phyloP scores from a whole-genome alignment of 2,329 filamentous ascomycete genomes.

The Neopestalotiopsis sp. region DNA sequence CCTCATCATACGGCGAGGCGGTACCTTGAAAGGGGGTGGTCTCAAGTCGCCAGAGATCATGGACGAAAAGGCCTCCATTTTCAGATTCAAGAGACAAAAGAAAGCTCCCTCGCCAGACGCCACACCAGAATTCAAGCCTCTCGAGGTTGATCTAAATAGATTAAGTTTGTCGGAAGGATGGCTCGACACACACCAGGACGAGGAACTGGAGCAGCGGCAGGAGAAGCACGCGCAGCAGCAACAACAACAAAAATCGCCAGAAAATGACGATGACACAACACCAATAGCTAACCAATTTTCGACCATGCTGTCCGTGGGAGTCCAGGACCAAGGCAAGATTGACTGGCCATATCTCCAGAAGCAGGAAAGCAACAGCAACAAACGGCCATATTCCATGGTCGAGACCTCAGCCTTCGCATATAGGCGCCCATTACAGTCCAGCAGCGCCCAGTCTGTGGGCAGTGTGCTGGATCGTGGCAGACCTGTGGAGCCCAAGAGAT shows the following conservation, averaged over 20 bases:
- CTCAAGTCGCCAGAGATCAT: background rate
- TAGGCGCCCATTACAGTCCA: conserved; percentile 8
- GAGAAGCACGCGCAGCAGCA: background rate
- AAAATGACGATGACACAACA: conserved; percentile 2
- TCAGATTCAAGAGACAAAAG: conserved; percentile 20
- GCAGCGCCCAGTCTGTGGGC: conserved; percentile 1
- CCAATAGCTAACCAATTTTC: conserved; percentile 22
- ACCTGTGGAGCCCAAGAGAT: conserved; percentile 20
- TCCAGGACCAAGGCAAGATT: background rate
- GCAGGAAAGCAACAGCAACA: background rate
- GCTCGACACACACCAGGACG: conserved; percentile 16
- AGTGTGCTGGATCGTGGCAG: conserved; percentile 24
- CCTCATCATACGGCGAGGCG: conserved; percentile 20
- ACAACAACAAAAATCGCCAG: background rate
- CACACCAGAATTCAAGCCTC: conserved; percentile 20
- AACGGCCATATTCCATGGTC: conserved; percentile 20
- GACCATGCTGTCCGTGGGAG: conserved; percentile 5
- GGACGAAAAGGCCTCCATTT: conserved; percentile 17
- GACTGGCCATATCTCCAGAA: conserved; percentile 8
- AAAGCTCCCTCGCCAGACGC: conserved; percentile 15
- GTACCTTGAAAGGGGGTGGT: conserved; percentile 13
- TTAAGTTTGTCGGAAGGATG: conserved; percentile 22
- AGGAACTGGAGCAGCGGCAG: conserved; percentile 9
- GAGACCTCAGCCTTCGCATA: conserved; percentile 11
- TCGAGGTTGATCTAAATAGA: conserved; percentile 22